Evolutionary conservation across 441 rosid species (phyloP).

Genomic region (Arabidopsis lyrata): DNA sequence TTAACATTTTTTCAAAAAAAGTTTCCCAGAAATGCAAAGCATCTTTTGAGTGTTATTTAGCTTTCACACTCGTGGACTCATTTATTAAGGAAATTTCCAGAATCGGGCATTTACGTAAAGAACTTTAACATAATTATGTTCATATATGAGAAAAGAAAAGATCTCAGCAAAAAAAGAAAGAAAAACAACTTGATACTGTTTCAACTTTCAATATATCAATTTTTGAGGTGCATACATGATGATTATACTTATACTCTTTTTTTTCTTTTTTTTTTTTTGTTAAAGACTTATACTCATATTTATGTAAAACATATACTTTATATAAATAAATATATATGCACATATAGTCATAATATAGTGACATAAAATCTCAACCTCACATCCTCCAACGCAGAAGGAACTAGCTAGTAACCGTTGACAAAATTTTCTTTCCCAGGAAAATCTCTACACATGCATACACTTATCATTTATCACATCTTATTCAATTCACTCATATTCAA

Average conservation of each 20-base stretch:
- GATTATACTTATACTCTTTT: background rate
- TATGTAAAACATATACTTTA: background rate
- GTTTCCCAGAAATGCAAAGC: slow-evolving; percentile 26
- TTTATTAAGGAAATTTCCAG: slow-evolving; percentile 14
- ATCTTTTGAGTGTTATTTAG: slow-evolving; percentile 20
- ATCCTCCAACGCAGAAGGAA: slow-evolving; percentile 21
- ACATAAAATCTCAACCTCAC: slow-evolving; percentile 18
- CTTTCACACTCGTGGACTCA: slow-evolving; percentile 32
- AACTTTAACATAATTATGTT: slow-evolving; percentile 2
- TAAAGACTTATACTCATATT: background rate
- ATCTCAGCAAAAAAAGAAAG: background rate
- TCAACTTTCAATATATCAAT: background rate
- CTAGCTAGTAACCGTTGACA: slow-evolving; percentile 11
- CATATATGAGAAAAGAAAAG: slow-evolving; percentile 2
- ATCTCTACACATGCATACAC: slow-evolving; percentile 34
- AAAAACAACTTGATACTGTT: background rate
- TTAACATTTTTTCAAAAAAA: background rate
- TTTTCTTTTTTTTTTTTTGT: too few species aligned
- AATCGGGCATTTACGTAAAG: slow-evolving; percentile 11
- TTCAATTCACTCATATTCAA: too few species aligned
- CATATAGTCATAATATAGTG: background rate
- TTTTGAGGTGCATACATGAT: slow-evolving; percentile 27
- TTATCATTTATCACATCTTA: slow-evolving; percentile 16
- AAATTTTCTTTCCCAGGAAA: slow-evolving; percentile 16
- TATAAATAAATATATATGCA: too few species aligned